These are phyloP conservation scores for Termitomyces titanicus DNA, from an alignment of 768 basidiomycete genomes.

Conservation along the genomic window DNA sequence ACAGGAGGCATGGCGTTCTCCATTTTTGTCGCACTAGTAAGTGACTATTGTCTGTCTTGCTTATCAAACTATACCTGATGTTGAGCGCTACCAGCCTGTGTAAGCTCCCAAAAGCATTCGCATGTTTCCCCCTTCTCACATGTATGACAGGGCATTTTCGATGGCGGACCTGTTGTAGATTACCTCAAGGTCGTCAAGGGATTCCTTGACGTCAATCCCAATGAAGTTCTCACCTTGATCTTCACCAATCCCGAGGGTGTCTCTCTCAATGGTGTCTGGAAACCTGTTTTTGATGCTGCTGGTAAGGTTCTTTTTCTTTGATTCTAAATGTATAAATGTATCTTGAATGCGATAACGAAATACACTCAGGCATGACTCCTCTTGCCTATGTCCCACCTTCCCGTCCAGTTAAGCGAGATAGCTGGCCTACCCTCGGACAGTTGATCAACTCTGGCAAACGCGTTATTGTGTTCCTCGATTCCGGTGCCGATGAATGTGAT, in stretches of 20 bases:
- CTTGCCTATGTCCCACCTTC: constrained; percentile 51
- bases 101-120: constrained; percentile 14
- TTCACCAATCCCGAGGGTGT: constrained; percentile 63
- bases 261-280: constrained; percentile 45
- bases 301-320: constrained; percentile 35
- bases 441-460: constrained; percentile 55
- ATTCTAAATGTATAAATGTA: no score
- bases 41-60: neutral
- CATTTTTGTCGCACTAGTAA: constrained; percentile 68
- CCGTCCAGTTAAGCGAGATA: constrained; percentile 33
- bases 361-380: constrained; percentile 32
- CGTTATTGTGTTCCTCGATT: constrained; percentile 25
- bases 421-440: constrained; percentile 63
- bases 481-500: constrained; percentile 7
- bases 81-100: constrained; percentile 26
- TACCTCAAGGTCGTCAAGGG: constrained; percentile 52
- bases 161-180: constrained; percentile 45
- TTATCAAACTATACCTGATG: neutral
- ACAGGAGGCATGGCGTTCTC: constrained; percentile 32
- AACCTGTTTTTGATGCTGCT: constrained; percentile 46
- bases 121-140: neutral
- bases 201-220: constrained; percentile 58
- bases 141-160: constrained; percentile 38
- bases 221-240: constrained; percentile 60
- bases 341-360: neutral